Percentiles rank a stretch among this genome's conserved stretches.
These are phyloP conservation scores for Lentinula boryana DNA, from an alignment of 768 basidiomycete species.

Conservation along the genomic window DNA sequence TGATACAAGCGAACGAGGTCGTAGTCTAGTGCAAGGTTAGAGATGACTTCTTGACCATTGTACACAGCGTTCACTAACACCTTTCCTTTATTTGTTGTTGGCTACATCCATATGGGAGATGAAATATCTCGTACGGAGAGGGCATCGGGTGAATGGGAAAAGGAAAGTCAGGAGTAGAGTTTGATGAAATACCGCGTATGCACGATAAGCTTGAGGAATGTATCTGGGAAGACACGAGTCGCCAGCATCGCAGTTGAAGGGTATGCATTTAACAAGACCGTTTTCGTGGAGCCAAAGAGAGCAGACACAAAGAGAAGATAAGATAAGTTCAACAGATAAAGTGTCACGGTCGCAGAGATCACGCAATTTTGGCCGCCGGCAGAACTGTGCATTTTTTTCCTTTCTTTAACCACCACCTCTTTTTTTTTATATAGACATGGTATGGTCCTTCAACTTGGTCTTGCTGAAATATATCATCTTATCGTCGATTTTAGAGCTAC, in stretches of 20 bases:
- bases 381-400: background rate
- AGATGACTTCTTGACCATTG: background rate
- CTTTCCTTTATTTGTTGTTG: conserved; percentile 29
- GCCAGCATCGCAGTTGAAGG: background rate
- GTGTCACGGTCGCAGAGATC: background rate
- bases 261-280: background rate
- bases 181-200: background rate
- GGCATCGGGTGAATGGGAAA: conserved; percentile 24
- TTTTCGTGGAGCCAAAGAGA: background rate
- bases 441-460: background rate
- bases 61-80: conserved; percentile 19
- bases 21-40: conserved; percentile 41
- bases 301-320: background rate
- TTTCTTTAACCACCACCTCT: background rate
- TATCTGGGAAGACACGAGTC: background rate
- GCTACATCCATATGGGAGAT: conserved; percentile 26
- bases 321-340: too few species aligned
- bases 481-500: background rate
- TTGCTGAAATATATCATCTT: background rate
- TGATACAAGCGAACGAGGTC: conserved; percentile 70
- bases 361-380: background rate
- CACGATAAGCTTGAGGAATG: background rate
- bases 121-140: conserved; percentile 33
- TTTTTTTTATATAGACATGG: conserved; percentile 4
- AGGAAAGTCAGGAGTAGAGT: background rate